A percentile compares a stretch with the other conserved stretches of the same genome.
phyloP scores from a whole-genome alignment of 2,329 filamentous ascomycete species.

The Fusarium sp. region DNA sequence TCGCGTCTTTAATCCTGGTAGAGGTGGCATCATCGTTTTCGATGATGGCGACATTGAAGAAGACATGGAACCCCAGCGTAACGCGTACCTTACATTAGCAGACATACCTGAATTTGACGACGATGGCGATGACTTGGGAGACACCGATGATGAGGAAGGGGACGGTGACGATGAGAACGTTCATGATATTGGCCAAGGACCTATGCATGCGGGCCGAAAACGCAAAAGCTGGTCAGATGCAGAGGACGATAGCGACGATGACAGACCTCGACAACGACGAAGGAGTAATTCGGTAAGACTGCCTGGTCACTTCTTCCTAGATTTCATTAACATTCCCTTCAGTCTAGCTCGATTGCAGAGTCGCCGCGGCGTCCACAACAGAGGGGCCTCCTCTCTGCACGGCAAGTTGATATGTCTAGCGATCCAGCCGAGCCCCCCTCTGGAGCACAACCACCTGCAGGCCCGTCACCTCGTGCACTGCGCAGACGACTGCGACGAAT shows the following conservation, averaged over 20 bases:
- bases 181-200: slow-evolving; percentile 49
- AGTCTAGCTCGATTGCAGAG: slow-evolving; percentile 74
- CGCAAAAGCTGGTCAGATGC: slow-evolving; percentile 82
- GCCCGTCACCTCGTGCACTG: slow-evolving; percentile 76
- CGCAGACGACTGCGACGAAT: slow-evolving; percentile 79
- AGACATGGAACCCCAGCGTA: slow-evolving; percentile 76
- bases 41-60: slow-evolving; percentile 96
- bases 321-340: slow-evolving; percentile 28
- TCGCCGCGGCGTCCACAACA: slow-evolving; percentile 71
- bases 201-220: slow-evolving; percentile 69
- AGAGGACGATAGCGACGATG: slow-evolving; percentile 78
- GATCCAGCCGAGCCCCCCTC: slow-evolving; percentile 65
- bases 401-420: slow-evolving; percentile 60
- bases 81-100: slow-evolving; percentile 85
- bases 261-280: slow-evolving; percentile 80
- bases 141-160: slow-evolving; percentile 65
- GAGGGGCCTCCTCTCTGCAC: slow-evolving; percentile 68
- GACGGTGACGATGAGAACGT: slow-evolving; percentile 51
- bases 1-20: slow-evolving; percentile 78
- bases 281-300: slow-evolving; percentile 84
- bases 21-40: slow-evolving; percentile 90
- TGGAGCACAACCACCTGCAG: slow-evolving; percentile 67
- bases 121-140: slow-evolving; percentile 70
- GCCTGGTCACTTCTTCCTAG: background rate
- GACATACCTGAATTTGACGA: slow-evolving; percentile 93